Conservation (phyloP, 139 green algal species). For the Chlorella sp. region DNA sequence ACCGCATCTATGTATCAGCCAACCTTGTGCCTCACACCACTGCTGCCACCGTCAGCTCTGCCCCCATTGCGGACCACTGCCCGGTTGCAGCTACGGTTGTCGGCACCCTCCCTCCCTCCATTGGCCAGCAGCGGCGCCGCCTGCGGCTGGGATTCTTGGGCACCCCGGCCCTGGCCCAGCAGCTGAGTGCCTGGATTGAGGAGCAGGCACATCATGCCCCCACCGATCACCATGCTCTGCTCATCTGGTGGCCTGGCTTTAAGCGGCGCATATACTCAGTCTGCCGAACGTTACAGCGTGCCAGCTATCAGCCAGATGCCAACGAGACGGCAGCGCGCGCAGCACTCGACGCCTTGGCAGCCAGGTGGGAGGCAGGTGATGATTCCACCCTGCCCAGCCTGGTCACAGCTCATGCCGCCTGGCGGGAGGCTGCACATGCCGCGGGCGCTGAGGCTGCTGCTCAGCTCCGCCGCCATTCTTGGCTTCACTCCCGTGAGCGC, state of each 20-base stretch:
- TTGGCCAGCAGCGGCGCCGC: background rate
- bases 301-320: no score
- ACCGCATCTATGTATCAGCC: background rate
- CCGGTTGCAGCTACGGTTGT: background rate
- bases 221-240: no score
- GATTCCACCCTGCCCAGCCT: background rate
- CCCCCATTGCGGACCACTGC: background rate
- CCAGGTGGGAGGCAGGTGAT: background rate
- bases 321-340: no score
- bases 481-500: no score
- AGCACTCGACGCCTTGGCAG: background rate
- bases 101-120: background rate
- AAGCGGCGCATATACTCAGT: no score
- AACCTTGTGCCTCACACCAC: background rate
- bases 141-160: background rate
- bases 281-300: no score
- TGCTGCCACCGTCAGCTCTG: background rate
- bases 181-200: background rate
- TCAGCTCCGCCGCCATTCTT: no score
- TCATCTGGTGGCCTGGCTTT: no score
- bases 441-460: no score
- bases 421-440: no score
- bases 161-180: background rate
- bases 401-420: no score
- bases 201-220: background rate